phyloP scores from a whole-genome alignment of 2,329 filamentous ascomycete species.

The Dactylellina haptotyla region DNA sequence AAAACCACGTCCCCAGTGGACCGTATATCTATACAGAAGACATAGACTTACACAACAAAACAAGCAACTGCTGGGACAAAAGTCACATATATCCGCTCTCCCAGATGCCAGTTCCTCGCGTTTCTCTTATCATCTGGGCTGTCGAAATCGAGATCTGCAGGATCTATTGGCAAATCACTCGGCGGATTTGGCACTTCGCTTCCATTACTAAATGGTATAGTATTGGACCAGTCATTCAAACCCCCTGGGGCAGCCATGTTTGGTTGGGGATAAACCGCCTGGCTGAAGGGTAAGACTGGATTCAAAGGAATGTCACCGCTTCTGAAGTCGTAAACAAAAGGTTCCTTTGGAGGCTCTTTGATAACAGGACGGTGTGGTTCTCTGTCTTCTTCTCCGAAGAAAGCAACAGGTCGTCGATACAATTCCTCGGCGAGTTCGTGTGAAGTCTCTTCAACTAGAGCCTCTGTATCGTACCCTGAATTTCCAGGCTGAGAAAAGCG shows the following conservation, averaged over 20 bases:
- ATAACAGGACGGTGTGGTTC: neutral
- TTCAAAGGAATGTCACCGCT: neutral
- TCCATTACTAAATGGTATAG: neutral
- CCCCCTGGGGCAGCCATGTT: slow-evolving; percentile 27
- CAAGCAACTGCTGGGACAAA: slow-evolving; percentile 40
- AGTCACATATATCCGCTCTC: slow-evolving; percentile 30
- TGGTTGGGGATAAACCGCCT: neutral
- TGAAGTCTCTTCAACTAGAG: neutral
- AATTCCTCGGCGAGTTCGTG: neutral
- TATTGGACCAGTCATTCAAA: slow-evolving; percentile 4
- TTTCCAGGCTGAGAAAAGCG: slow-evolving; percentile 3
- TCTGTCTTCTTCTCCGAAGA: neutral
- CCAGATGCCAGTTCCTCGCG: slow-evolving; percentile 33
- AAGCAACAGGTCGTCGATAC: neutral
- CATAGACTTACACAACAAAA: slow-evolving; percentile 45
- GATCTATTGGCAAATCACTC: slow-evolving; percentile 5
- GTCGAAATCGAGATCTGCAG: slow-evolving; percentile 39
- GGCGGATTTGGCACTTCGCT: neutral
- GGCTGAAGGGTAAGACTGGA: neutral
- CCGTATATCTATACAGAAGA: neutral
- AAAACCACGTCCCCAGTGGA: too few species aligned
- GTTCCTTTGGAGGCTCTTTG: neutral
- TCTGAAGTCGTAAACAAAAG: neutral
- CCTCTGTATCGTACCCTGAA: neutral
- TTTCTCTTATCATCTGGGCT: slow-evolving; percentile 45